phyloP scores from a whole-genome alignment of 2,329 filamentous ascomycete genomes.

The Arthrobotrys entomopaga region DNA sequence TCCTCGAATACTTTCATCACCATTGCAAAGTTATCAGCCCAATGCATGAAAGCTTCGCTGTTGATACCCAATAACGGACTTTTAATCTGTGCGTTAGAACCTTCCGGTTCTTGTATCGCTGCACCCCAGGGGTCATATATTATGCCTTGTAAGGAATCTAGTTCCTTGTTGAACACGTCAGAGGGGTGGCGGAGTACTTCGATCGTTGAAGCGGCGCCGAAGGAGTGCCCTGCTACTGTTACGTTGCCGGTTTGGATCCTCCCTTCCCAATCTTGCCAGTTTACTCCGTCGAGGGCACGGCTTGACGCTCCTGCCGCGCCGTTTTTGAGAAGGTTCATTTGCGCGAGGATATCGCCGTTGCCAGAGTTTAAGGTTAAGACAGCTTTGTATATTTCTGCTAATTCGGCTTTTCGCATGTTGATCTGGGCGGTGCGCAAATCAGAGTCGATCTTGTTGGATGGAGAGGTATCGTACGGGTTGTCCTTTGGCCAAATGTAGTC shows the following conservation, averaged over 20 bases:
- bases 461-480: conserved; percentile 63
- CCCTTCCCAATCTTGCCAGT: conserved; percentile 70
- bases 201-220: conserved; percentile 73
- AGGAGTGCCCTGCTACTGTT: conserved; percentile 74
- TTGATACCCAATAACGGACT: conserved; percentile 73
- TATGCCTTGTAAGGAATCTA: conserved; percentile 69
- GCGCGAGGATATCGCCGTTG: conserved; percentile 63
- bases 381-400: conserved; percentile 71
- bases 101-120: conserved; percentile 64
- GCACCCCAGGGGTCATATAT: conserved; percentile 74
- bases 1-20: conserved; percentile 70
- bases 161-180: conserved; percentile 65
- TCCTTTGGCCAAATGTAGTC: conserved; percentile 59
- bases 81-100: conserved; percentile 65
- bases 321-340: conserved; percentile 65
- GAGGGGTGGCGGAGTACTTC: conserved; percentile 69
- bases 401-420: conserved; percentile 71
- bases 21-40: conserved; percentile 72
- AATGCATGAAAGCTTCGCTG: conserved; percentile 76
- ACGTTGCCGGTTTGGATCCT: conserved; percentile 69
- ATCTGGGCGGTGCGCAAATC: conserved; percentile 72
- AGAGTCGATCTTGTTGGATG: conserved; percentile 70
- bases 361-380: conserved; percentile 69
- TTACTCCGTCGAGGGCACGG: conserved; percentile 64
- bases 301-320: conserved; percentile 70